Conservation (phyloP, 2,329 filamentous ascomycete species). For the Cladophialophora bantiana region DNA sequence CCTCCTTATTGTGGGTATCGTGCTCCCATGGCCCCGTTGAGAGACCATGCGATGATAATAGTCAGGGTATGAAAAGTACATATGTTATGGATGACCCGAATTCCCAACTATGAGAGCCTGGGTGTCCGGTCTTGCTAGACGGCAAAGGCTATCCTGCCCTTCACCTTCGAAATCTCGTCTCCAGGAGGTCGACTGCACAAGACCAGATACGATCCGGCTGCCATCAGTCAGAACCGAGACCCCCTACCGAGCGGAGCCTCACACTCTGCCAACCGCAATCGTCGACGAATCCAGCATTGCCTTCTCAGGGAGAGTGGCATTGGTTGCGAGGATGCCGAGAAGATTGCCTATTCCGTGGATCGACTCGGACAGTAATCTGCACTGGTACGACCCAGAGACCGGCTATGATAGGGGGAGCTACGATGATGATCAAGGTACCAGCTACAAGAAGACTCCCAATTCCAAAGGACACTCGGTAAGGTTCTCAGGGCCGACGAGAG, state of each 20-base stretch:
- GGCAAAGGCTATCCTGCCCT: not conserved
- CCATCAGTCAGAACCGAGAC: not conserved
- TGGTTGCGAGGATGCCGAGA: not conserved
- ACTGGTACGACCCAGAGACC: not conserved
- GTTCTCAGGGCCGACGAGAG: conserved; percentile 17
- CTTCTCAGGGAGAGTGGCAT: not conserved
- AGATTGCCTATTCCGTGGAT: not conserved
- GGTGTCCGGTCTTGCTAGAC: not conserved
- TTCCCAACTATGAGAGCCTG: not conserved
- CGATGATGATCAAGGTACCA: not conserved
- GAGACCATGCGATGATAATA: not conserved
- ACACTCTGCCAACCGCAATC: not conserved
- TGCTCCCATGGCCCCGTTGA: not conserved
- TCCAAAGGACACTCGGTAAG: conserved; percentile 25
- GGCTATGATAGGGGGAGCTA: not conserved
- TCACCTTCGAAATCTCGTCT: not conserved
- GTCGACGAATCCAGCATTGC: not conserved
- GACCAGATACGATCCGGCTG: not conserved
- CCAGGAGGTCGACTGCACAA: not conserved
- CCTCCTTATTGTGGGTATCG: not conserved
- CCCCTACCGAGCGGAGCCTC: not conserved
- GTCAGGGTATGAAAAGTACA: not conserved
- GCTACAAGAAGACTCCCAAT: conserved; percentile 6
- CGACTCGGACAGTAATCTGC: conserved; percentile 3
- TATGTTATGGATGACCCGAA: not conserved